A percentile compares a stretch with the other conserved stretches of the same genome.
These are phyloP conservation scores for Erigeron canadensis DNA, from an alignment of 129 eudicot genomes.

Conservation along the genomic window DNA sequence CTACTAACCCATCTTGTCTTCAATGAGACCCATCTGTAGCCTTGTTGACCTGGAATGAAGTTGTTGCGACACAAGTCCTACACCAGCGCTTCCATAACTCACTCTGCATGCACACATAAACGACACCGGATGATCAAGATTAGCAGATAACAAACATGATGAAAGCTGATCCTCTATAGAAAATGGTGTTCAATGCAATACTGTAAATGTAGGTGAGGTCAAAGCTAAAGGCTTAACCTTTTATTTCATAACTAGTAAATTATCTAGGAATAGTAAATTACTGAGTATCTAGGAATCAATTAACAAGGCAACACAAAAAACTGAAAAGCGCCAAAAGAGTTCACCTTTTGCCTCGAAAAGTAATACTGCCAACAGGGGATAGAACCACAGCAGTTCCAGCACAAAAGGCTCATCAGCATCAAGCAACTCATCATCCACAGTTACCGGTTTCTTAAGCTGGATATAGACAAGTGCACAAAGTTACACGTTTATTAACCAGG, in stretches of 20 bases:
- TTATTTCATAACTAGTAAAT: no score
- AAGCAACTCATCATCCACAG: conserved; percentile 79
- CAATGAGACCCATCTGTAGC: conserved; percentile 78
- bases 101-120: conserved; percentile 46
- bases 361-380: conserved; percentile 83
- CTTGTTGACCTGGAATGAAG: conserved; percentile 67
- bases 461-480: conserved; percentile 3
- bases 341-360: conserved; percentile 72
- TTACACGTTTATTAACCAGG: background rate
- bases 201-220: no score
- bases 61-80: conserved; percentile 66
- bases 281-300: background rate
- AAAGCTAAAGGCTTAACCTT: no score
- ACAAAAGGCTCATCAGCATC: conserved; percentile 88
- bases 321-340: background rate
- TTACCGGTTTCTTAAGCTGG: conserved; percentile 55
- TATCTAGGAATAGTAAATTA: no score
- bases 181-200: no score
- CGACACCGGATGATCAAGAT: background rate
- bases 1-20: conserved; percentile 76
- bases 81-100: conserved; percentile 57
- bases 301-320: background rate
- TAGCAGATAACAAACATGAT: background rate
- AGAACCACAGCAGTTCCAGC: conserved; percentile 91
- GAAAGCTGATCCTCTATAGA: no score